phyloP scores from a whole-genome alignment of 768 basidiomycete genomes.

The Lactarius trivialis region DNA sequence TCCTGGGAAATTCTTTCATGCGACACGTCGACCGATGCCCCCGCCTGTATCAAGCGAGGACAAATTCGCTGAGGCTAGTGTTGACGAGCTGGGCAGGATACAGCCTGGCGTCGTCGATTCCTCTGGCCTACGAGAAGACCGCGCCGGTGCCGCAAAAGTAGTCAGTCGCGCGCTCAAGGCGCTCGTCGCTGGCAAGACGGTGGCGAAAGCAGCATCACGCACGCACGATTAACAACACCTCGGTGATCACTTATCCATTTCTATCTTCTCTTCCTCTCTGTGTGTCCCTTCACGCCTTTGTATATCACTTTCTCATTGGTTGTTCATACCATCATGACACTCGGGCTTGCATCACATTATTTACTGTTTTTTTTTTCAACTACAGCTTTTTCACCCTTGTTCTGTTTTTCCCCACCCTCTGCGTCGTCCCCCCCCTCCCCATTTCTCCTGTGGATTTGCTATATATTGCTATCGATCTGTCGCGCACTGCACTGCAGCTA shows the following conservation, averaged over 20 bases:
- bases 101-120: neutral
- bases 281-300: neutral
- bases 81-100: slow-evolving; percentile 63
- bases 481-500: neutral
- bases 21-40: slow-evolving; percentile 50
- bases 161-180: slow-evolving; percentile 72
- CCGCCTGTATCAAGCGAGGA: slow-evolving; percentile 63
- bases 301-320: slow-evolving; percentile 6
- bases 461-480: slow-evolving; percentile 8
- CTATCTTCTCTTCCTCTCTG: neutral
- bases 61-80: slow-evolving; percentile 34
- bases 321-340: slow-evolving; percentile 11
- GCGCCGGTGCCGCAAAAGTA: slow-evolving; percentile 44
- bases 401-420: neutral
- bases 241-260: neutral
- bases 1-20: slow-evolving; percentile 37
- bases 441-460: neutral
- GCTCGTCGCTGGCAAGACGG: slow-evolving; percentile 59
- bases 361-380: neutral
- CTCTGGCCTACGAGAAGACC: slow-evolving; percentile 9
- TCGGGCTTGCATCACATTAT: slow-evolving; percentile 10
- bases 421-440: too few species aligned
- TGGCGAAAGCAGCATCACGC: slow-evolving; percentile 46
- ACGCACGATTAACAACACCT: slow-evolving; percentile 19
- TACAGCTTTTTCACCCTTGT: neutral